Percentiles rank a stretch among this genome's conserved stretches.
Conservation (phyloP, 306 rosid species). For the Vachellia pachyceras region DNA sequence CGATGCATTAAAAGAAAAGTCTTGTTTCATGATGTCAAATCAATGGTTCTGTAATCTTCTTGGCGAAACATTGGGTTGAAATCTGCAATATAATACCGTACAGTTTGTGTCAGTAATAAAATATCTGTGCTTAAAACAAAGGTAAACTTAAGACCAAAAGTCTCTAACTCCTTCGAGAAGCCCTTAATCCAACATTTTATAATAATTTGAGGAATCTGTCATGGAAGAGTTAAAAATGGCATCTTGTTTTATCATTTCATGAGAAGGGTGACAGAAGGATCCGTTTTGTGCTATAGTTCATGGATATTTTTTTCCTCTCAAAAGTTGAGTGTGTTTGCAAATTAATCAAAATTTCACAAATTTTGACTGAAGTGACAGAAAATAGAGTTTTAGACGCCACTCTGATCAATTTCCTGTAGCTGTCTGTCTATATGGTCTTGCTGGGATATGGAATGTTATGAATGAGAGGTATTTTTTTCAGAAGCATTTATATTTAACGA, state of each 20-base stretch:
- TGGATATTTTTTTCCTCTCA: background rate
- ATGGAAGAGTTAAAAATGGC: background rate
- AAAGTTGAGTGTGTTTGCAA: background rate
- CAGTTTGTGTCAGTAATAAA: background rate
- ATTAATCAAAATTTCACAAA: background rate
- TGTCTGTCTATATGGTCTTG: conserved; percentile 6
- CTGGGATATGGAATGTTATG: conserved; percentile 12
- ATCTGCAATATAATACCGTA: background rate
- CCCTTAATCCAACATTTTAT: background rate
- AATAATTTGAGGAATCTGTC: background rate
- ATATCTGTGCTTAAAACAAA: background rate
- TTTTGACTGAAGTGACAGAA: background rate
- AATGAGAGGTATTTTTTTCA: conserved; percentile 3
- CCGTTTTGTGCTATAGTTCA: background rate
- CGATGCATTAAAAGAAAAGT: no score
- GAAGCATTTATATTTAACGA: background rate
- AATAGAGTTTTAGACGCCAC: conserved; percentile 7
- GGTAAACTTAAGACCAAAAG: background rate
- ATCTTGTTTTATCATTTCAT: background rate
- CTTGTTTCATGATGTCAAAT: background rate
- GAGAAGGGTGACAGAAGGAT: no score
- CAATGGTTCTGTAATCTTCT: background rate
- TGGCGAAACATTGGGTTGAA: background rate
- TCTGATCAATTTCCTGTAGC: conserved; percentile 30
- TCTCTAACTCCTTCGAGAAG: background rate